phyloP scores from a whole-genome alignment of 2,329 filamentous ascomycete species.

The Pleurostoma richardsiae region DNA sequence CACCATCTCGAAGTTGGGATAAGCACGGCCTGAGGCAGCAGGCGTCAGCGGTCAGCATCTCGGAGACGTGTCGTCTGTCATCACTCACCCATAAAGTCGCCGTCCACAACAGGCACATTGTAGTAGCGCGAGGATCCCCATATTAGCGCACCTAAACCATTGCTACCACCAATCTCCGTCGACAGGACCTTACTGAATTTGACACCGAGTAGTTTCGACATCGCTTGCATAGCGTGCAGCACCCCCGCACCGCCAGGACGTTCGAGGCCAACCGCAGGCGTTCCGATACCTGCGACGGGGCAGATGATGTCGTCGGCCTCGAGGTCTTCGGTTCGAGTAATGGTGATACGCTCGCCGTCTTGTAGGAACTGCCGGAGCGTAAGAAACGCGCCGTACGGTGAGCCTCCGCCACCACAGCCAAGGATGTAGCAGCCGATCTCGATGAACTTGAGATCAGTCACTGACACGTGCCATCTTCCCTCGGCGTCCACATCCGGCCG shows the following conservation, averaged over 20 bases:
- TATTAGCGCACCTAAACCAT: slow-evolving; percentile 37
- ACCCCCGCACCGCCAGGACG: slow-evolving; percentile 1
- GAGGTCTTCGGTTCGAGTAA: slow-evolving; percentile 13
- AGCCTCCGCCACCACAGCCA: slow-evolving; percentile 40
- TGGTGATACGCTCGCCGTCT: slow-evolving; percentile 12
- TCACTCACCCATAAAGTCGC: slow-evolving; percentile 16
- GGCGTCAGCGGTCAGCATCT: background rate
- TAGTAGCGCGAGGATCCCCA: slow-evolving; percentile 29
- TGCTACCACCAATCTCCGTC: slow-evolving; percentile 50
- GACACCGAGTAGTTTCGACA: slow-evolving; percentile 12
- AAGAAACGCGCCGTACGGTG: slow-evolving; percentile 14
- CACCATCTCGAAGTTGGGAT: slow-evolving; percentile 19
- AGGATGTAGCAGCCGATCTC: slow-evolving; percentile 40
- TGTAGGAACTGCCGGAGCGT: slow-evolving; percentile 11
- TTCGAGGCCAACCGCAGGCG: slow-evolving; percentile 14
- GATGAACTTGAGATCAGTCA: slow-evolving; percentile 38
- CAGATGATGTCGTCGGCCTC: slow-evolving; percentile 12
- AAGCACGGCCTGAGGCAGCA: slow-evolving; percentile 15
- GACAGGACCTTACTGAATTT: slow-evolving; percentile 33
- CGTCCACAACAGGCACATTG: slow-evolving; percentile 26
- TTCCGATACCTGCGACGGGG: slow-evolving; percentile 13
- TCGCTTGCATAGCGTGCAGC: background rate
- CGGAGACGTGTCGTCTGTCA: background rate
- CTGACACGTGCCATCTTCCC: slow-evolving; percentile 35
- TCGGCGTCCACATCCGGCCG: slow-evolving; percentile 21